These are phyloP conservation scores for Blastomyces percursus DNA, from an alignment of 2,329 filamentous ascomycete genomes.

Conservation along the genomic window DNA sequence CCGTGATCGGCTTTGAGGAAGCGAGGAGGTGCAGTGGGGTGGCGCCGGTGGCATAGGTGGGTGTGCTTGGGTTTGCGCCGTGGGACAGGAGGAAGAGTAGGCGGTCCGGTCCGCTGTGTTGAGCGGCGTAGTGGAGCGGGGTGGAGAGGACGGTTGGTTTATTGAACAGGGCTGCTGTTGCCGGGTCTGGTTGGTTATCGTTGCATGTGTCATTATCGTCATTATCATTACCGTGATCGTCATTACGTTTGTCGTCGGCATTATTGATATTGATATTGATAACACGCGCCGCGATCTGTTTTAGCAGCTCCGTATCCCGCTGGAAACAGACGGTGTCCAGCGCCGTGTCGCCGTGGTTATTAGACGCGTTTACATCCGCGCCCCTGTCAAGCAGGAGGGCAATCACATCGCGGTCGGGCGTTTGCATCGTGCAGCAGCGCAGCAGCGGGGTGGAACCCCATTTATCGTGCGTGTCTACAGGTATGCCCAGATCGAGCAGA, in stretches of 20 bases:
- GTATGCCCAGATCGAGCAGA: background rate
- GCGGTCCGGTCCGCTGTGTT: background rate
- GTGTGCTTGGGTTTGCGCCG: background rate
- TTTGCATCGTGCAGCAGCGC: conserved; percentile 2
- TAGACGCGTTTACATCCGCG: background rate
- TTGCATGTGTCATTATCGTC: background rate
- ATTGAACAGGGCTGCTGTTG: conserved; percentile 1
- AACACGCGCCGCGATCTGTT: background rate
- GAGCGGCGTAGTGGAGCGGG: conserved; percentile 1
- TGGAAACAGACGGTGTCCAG: conserved; percentile 1
- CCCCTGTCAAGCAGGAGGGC: conserved; percentile 1
- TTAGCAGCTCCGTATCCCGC: background rate
- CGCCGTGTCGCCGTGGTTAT: background rate
- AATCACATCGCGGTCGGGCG: background rate
- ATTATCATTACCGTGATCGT: background rate
- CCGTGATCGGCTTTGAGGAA: background rate
- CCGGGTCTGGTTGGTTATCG: background rate
- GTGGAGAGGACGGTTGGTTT: conserved; percentile 5
- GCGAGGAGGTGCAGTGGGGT: background rate
- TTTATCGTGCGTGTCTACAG: background rate
- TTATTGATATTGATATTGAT: background rate
- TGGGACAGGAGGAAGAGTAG: conserved; percentile 1
- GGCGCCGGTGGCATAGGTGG: background rate
- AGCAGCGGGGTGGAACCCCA: conserved; percentile 3
- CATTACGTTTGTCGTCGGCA: background rate